These are phyloP conservation scores for Annulohypoxylon moriforme DNA, from an alignment of 495 filamentous ascomycete genomes.

Conservation along the genomic window DNA sequence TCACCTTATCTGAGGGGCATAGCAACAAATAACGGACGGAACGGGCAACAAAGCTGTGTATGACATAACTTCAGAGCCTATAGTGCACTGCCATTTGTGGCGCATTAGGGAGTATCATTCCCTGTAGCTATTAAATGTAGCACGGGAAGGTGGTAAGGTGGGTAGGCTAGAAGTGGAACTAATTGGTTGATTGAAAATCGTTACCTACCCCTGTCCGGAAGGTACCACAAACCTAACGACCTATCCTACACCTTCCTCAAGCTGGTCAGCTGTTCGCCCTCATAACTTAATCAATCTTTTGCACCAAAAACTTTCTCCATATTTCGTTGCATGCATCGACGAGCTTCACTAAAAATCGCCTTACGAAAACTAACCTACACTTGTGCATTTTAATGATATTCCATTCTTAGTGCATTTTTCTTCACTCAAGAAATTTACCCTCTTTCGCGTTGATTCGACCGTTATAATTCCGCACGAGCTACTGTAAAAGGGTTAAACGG, in stretches of 20 bases:
- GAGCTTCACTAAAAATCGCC: slow-evolving; percentile 12
- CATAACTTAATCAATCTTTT: slow-evolving; percentile 2
- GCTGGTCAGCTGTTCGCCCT: slow-evolving; percentile 24
- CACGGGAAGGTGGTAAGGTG: neutral
- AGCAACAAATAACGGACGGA: neutral
- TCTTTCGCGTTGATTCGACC: neutral
- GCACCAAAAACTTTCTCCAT: slow-evolving; percentile 37
- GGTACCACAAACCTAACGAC: neutral
- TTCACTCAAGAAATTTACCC: neutral
- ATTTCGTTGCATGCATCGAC: slow-evolving; percentile 30
- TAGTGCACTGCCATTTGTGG: slow-evolving; percentile 19
- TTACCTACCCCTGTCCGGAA: neutral
- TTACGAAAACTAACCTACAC: neutral
- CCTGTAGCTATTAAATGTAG: no score
- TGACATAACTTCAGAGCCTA: slow-evolving; percentile 11
- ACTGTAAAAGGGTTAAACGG: slow-evolving; percentile 9
- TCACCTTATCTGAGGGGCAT: slow-evolving; percentile 24
- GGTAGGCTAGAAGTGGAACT: neutral
- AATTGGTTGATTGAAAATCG: neutral
- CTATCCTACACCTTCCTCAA: neutral
- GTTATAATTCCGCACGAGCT: neutral
- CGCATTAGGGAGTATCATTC: slow-evolving; percentile 3
- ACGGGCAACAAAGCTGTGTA: slow-evolving; percentile 16
- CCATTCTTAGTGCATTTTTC: slow-evolving; percentile 5
- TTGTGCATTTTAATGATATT: slow-evolving; percentile 7